Conservation (phyloP, 1,284 basidiomycete species). For the Uromyces viciae-fabae region DNA sequence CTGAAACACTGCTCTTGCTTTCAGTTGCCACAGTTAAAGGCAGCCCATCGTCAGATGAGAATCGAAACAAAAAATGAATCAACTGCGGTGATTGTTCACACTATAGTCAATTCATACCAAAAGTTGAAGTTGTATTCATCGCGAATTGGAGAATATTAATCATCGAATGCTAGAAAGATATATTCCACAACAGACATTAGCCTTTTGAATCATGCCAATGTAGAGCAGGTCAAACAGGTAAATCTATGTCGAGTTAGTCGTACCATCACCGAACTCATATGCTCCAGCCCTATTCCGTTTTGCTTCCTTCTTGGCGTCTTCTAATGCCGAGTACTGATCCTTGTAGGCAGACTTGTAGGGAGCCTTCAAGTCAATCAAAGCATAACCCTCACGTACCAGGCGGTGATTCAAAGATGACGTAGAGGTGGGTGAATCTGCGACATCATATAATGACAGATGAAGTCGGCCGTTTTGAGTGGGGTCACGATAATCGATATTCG, state of each 20-base stretch:
- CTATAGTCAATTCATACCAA: too few relatives aligned
- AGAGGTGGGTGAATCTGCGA: slow-evolving; percentile 66
- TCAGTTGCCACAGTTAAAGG: too few relatives aligned
- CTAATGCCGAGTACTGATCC: slow-evolving; percentile 37
- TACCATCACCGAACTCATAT: slow-evolving; percentile 45
- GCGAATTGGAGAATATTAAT: neutral
- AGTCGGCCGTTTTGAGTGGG: slow-evolving; percentile 61
- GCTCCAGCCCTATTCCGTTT: slow-evolving; percentile 41
- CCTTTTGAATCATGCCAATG: neutral
- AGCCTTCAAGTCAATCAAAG: slow-evolving; percentile 31
- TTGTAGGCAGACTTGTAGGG: slow-evolving; percentile 37
- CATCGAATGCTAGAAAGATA: neutral
- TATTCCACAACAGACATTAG: neutral
- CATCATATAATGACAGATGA: slow-evolving; percentile 83
- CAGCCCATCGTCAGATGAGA: too few relatives aligned
- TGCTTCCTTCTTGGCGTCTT: slow-evolving; percentile 37
- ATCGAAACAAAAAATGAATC: too few relatives aligned
- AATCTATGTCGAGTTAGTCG: neutral
- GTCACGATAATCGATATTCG: slow-evolving; percentile 81
- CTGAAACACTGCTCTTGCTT: too few relatives aligned
- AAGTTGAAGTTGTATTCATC: too few relatives aligned
- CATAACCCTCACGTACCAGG: slow-evolving; percentile 42
- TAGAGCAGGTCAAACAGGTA: neutral
- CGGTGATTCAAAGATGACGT: slow-evolving; percentile 46
- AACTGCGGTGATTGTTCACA: too few relatives aligned